Conservation (phyloP, 2,329 filamentous ascomycete genomes). For the Clonostachys solani region DNA sequence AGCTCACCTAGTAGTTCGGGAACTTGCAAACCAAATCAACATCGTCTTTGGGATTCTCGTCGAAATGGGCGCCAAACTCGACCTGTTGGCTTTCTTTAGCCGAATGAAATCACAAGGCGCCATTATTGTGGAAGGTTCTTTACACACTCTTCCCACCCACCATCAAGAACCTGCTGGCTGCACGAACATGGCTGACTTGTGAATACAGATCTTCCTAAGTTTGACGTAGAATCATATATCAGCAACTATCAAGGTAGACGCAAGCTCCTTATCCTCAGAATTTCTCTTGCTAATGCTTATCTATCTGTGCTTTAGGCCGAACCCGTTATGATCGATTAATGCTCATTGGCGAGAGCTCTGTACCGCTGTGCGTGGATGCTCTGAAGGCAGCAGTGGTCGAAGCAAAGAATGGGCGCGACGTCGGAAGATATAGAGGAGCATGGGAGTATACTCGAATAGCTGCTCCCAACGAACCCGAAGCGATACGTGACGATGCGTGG, state of each 20-base stretch:
- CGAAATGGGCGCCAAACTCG: not conserved
- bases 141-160: not conserved
- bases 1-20: no score
- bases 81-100: conserved; percentile 36
- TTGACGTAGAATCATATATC: conserved; percentile 89
- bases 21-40: no score
- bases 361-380: conserved; percentile 73
- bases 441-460: conserved; percentile 60
- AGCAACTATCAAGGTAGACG: conserved; percentile 75
- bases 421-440: conserved; percentile 65
- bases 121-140: conserved; percentile 42
- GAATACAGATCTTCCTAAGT: conserved; percentile 68
- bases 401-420: conserved; percentile 72
- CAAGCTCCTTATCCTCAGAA: not conserved
- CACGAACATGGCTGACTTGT: not conserved
- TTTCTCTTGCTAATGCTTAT: not conserved
- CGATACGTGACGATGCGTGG: conserved; percentile 68
- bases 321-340: conserved; percentile 78
- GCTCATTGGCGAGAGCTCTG: conserved; percentile 75
- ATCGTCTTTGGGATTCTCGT: no score
- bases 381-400: conserved; percentile 73
- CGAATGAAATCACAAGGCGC: conserved; percentile 39
- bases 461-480: conserved; percentile 64
- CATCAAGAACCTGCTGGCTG: not conserved
- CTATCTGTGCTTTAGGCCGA: conserved; percentile 50